phyloP scores from a whole-genome alignment of 306 rosid genomes.

The Prinsepia uniflora region DNA sequence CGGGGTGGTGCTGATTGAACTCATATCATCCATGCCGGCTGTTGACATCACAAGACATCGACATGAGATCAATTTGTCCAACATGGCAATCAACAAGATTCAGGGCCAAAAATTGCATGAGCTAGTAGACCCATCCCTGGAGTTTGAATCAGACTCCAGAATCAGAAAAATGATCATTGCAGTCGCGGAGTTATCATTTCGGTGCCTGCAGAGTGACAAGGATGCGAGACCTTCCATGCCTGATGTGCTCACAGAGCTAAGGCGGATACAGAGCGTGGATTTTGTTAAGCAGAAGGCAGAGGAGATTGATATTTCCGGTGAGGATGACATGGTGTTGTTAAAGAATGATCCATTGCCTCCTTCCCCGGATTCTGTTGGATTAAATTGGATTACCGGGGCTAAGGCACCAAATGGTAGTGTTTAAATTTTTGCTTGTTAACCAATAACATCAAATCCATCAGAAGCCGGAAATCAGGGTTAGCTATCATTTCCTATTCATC shows the following conservation, averaged over 20 bases:
- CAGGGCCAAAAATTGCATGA: constrained; percentile 52
- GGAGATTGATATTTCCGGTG: constrained; percentile 42
- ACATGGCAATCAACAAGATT: constrained; percentile 77
- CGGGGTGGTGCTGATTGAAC: constrained; percentile 78
- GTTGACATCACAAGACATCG: constrained; percentile 79
- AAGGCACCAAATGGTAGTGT: constrained; percentile 49
- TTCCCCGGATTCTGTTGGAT: constrained; percentile 42
- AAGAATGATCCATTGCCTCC: constrained; percentile 42
- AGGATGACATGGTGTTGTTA: constrained; percentile 34
- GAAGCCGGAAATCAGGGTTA: neutral
- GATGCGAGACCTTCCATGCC: constrained; percentile 70
- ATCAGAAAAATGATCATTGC: constrained; percentile 54
- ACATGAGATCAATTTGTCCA: constrained; percentile 72
- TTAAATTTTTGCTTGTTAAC: constrained; percentile 13
- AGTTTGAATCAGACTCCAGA: constrained; percentile 54
- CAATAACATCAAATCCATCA: too few relatives aligned
- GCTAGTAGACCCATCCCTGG: constrained; percentile 57
- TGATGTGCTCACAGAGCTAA: constrained; percentile 46
- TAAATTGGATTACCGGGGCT: constrained; percentile 34
- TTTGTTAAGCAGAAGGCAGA: constrained; percentile 33
- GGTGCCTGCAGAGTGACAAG: constrained; percentile 59
- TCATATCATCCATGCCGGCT: constrained; percentile 80
- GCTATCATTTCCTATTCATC: constrained; percentile 12
- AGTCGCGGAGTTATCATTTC: constrained; percentile 76
- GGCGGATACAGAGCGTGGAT: constrained; percentile 44